A percentile compares a stretch with the other conserved stretches of the same genome.
These are phyloP conservation scores for Stagonosporopsis vannaccii DNA, from an alignment of 2,329 filamentous ascomycete species.

Conservation along the genomic window DNA sequence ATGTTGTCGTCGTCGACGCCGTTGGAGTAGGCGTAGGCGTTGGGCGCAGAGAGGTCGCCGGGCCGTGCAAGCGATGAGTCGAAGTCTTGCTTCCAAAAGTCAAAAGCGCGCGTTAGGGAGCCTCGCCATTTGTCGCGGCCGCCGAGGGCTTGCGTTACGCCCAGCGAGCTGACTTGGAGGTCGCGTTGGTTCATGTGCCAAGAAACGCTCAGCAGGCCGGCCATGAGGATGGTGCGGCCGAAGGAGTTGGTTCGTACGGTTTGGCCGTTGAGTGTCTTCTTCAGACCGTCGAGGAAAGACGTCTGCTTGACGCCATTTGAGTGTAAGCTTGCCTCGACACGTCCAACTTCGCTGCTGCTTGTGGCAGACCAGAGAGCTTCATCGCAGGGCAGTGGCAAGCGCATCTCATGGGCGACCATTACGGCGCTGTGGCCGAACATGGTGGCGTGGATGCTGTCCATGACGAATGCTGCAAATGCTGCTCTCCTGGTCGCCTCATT, in stretches of 20 bases:
- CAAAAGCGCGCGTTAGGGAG: conserved; percentile 84
- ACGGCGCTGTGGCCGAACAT: conserved; percentile 98
- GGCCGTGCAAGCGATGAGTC: conserved; percentile 77
- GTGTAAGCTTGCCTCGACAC: conserved; percentile 80
- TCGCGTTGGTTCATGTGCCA: conserved; percentile 99
- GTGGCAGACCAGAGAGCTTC: conserved; percentile 92
- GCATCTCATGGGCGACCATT: conserved; percentile 96
- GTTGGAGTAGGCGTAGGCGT: conserved; percentile 42
- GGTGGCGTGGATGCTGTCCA: conserved; percentile 94
- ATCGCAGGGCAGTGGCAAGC: conserved; percentile 88
- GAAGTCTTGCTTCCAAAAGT: conserved; percentile 92
- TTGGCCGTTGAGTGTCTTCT: conserved; percentile 85
- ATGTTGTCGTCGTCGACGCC: conserved; percentile 69
- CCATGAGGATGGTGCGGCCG: conserved; percentile 91
- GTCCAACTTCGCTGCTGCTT: conserved; percentile 83
- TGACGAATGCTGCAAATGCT: conserved; percentile 91
- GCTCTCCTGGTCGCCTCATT: conserved; percentile 89
- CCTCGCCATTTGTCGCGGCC: conserved; percentile 91
- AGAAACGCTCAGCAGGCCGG: conserved; percentile 88
- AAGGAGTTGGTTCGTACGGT: conserved; percentile 91
- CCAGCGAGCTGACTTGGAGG: conserved; percentile 87
- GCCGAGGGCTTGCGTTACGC: conserved; percentile 79
- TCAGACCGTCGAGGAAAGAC: conserved; percentile 89
- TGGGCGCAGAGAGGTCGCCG: conserved; percentile 40
- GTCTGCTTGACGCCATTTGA: conserved; percentile 84